Evolutionary conservation across 768 basidiomycete species (phyloP).

Genomic region (Phanerochaete carnosa): DNA sequence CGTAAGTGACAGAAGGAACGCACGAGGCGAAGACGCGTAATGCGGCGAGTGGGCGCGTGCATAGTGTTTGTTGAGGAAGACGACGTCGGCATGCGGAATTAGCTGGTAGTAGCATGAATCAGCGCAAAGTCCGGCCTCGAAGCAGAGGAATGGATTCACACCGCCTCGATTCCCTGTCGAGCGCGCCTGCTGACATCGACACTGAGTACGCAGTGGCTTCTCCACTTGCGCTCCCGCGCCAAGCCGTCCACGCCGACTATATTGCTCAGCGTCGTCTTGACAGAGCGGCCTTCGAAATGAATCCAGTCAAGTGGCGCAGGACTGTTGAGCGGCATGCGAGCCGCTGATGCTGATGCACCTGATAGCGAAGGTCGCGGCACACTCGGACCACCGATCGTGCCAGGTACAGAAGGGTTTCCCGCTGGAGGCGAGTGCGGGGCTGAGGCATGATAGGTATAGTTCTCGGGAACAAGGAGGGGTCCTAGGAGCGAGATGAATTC

Average conservation of each 20-base stretch:
- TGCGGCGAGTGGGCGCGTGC: conserved; percentile 59
- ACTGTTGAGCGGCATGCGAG: conserved; percentile 42
- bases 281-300: conserved; percentile 79
- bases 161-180: conserved; percentile 76
- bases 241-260: conserved; percentile 78
- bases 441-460: conserved; percentile 47
- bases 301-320: conserved; percentile 86
- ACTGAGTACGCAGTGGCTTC: conserved; percentile 78
- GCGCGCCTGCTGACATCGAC: conserved; percentile 73
- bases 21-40: conserved; percentile 64
- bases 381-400: conserved; percentile 21
- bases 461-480: conserved; percentile 80
- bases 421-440: conserved; percentile 13
- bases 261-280: conserved; percentile 77
- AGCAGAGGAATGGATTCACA: conserved; percentile 34
- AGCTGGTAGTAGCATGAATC: conserved; percentile 42
- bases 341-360: conserved; percentile 15
- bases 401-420: conserved; percentile 18
- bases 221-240: conserved; percentile 81
- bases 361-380: conserved; percentile 27
- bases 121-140: not conserved
- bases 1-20: conserved; percentile 72
- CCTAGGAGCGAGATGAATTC: conserved; percentile 80
- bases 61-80: conserved; percentile 77
- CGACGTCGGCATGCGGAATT: conserved; percentile 76